A percentile compares a stretch with the other conserved stretches of the same genome.
These are phyloP conservation scores for Magnolia officinalis DNA, from an alignment of 164 flowering plant genomes.

Conservation along the genomic window DNA sequence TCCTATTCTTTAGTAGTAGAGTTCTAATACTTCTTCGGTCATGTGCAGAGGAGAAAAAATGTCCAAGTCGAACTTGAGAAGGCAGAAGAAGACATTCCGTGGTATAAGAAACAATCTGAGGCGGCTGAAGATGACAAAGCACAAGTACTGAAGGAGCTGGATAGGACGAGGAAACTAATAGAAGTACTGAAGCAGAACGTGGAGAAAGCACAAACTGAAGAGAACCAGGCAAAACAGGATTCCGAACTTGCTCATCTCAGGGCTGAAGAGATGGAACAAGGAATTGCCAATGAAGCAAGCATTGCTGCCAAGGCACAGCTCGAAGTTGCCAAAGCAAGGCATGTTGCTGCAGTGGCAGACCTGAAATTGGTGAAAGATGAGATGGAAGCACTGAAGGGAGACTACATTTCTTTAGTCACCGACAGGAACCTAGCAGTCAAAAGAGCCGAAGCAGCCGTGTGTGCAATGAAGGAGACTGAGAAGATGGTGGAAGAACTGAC, in stretches of 20 bases:
- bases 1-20: too few species aligned
- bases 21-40: background rate
- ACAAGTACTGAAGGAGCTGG: conserved; percentile 60
- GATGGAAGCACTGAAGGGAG: conserved; percentile 46
- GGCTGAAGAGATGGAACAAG: conserved; percentile 77
- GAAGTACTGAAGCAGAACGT: conserved; percentile 75
- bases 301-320: conserved; percentile 83
- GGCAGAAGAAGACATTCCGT: conserved; percentile 68
- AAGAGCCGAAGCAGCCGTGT: conserved; percentile 57
- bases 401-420: conserved; percentile 41
- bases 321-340: conserved; percentile 74
- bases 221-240: conserved; percentile 81
- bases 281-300: conserved; percentile 76
- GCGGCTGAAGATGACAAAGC: conserved; percentile 64
- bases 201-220: conserved; percentile 86
- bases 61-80: conserved; percentile 73
- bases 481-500: conserved; percentile 78
- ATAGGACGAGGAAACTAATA: conserved; percentile 65
- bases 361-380: conserved; percentile 66
- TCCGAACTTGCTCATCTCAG: conserved; percentile 73
- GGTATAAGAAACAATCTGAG: conserved; percentile 43
- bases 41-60: conserved; percentile 4
- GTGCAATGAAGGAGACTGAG: conserved; percentile 65
- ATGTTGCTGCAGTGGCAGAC: conserved; percentile 61
- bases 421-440: conserved; percentile 57